Evolutionary conservation across 2,329 filamentous ascomycete genomes (phyloP), one percentile per base, ranked within the genome.

Genomic region (Sarocladium strictum): DNA sequence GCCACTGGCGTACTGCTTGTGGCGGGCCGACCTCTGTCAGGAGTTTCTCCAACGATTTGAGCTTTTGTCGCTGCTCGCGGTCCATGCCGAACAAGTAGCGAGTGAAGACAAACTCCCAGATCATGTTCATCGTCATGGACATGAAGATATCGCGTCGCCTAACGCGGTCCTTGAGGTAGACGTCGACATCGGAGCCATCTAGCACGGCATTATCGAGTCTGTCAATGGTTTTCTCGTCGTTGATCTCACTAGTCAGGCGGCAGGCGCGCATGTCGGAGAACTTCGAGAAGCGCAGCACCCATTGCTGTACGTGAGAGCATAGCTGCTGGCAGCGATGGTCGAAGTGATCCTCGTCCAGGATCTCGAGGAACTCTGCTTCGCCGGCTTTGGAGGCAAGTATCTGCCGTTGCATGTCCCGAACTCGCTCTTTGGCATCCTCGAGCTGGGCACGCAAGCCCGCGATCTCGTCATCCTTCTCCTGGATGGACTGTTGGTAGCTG

Each of bases 81-180:
- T 99, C 94, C 90, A 99, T 96, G 63, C 94, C 94, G 68, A 99
- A 99, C 24, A 99, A 84, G 69, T 99, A 99, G 59, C 94, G 85
- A 9, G 93, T 97, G 68, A 99, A 99, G 67, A 99, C 86, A 66
- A 95, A 97, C 71, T 99, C 94, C 92, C 92, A 99, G 53, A 99
- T 86, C 91, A 99, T 97, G 58, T 89, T 94, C 92, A 97, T 97
- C 55, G 93, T 90, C 70, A 99, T 91, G 35, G 91, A 94, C 90
- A 97, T 97, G 78, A 99, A 97, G 56, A 97, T 86, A 68, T 97
- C 93, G 57, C 93, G 85, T 58, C 94, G 86, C 64, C 83, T 86
- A 54, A 97, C 87, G 37, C 95, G 89, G 68, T 99, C 93, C 60
- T 82, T 81, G 50, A 99, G 85, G 65, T 96, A 94, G 56, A 78